Percentiles rank a stretch among this genome's conserved stretches.
Conservation (phyloP, 106 monocot genomes). For the Dendrobium officinale region DNA sequence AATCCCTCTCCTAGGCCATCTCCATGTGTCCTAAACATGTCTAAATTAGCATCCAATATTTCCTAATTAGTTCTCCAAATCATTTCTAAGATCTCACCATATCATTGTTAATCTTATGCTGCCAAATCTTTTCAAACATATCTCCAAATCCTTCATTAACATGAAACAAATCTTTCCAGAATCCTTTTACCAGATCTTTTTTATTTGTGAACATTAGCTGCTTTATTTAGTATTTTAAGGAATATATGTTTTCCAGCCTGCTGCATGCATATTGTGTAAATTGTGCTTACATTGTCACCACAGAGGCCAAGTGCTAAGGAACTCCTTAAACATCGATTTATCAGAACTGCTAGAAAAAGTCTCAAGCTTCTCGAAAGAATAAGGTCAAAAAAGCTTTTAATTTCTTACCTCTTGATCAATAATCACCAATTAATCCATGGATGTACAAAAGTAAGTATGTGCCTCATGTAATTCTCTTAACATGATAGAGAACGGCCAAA, state of each 20-base stretch:
- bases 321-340: constrained; percentile 87
- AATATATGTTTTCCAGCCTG: background rate
- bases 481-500: constrained; percentile 75
- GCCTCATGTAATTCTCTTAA: background rate
- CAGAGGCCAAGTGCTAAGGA: constrained; percentile 97
- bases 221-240: background rate
- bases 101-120: too few species aligned
- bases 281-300: constrained; percentile 11
- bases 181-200: background rate
- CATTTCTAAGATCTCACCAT: background rate
- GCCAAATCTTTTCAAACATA: too few species aligned
- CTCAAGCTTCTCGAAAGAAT: constrained; percentile 84
- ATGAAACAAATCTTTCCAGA: background rate
- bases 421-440: background rate
- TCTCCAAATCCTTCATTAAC: too few species aligned
- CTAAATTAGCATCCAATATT: background rate
- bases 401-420: background rate
- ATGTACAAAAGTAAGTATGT: background rate
- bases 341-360: constrained; percentile 71
- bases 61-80: background rate
- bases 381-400: constrained; percentile 31
- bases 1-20: background rate
- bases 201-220: background rate
- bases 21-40: background rate
- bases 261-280: background rate